Conservation (phyloP, 352 stramenopile species). For the Phytophthora niederhauseri region DNA sequence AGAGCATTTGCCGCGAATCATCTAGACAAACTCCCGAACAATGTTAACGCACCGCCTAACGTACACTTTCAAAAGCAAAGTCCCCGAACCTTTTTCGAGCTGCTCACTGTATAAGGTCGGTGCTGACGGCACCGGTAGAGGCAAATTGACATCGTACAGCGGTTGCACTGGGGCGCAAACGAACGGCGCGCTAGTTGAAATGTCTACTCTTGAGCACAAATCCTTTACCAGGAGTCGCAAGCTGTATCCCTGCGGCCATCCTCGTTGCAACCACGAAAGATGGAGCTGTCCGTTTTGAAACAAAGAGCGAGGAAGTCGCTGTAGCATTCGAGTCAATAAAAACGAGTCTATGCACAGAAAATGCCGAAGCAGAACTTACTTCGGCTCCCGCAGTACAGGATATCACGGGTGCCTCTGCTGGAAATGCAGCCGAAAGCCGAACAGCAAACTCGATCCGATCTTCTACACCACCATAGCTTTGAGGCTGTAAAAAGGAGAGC, state of each 20-base stretch:
- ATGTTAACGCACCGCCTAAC: not conserved
- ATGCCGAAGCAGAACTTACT: conserved; percentile 25
- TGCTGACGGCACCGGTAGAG: conserved; percentile 37
- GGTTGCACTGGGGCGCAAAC: conserved; percentile 26
- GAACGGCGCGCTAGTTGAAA: conserved; percentile 4
- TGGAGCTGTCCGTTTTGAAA: conserved; percentile 45
- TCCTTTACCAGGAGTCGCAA: conserved; percentile 54
- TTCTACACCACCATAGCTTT: conserved; percentile 38
- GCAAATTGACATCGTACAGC: conserved; percentile 15
- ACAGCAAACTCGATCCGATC: conserved; percentile 51
- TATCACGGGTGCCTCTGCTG: conserved; percentile 47
- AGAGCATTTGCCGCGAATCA: conserved; percentile 41
- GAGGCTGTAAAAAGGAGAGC: conserved; percentile 26
- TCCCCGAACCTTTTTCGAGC: conserved; percentile 18
- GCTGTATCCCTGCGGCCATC: conserved; percentile 62
- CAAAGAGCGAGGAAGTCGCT: conserved; percentile 52
- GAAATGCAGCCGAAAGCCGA: conserved; percentile 47
- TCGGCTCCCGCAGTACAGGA: conserved; percentile 53
- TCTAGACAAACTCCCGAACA: not conserved
- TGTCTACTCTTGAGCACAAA: conserved; percentile 46
- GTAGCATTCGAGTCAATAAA: not conserved
- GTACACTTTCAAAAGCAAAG: not conserved
- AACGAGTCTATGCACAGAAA: too few relatives aligned
- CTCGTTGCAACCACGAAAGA: conserved; percentile 56
- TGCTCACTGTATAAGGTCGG: conserved; percentile 36